Evolutionary conservation across 352 stramenopile species (phyloP).

Genomic region (Phytophthora niederhauseri): DNA sequence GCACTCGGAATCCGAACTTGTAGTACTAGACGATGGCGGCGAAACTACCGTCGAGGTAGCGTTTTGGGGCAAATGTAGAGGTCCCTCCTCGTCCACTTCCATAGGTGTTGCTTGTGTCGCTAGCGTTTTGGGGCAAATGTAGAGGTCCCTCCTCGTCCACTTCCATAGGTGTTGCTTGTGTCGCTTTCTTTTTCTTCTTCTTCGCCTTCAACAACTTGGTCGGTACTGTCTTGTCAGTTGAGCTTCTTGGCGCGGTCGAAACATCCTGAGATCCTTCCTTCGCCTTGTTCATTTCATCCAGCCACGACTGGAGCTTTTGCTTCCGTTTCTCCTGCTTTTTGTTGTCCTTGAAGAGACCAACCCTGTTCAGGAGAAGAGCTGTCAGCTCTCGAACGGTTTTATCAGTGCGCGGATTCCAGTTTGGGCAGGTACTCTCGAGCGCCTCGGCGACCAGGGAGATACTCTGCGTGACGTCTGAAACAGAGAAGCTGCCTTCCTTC

Average conservation of each 20-base stretch:
- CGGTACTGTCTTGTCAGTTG: not conserved
- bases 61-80: not conserved
- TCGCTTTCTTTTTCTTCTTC: not conserved
- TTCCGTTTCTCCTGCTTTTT: constrained; percentile 13
- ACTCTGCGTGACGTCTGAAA: constrained; percentile 6
- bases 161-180: not conserved
- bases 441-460: constrained; percentile 7
- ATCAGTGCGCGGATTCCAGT: constrained; percentile 7
- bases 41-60: not conserved
- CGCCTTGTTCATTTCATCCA: constrained; percentile 11
- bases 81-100: not conserved
- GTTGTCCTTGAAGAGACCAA: constrained; percentile 9
- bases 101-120: not conserved
- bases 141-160: not conserved
- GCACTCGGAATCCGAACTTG: constrained; percentile 1
- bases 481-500: constrained; percentile 9
- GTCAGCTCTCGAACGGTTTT: constrained; percentile 14
- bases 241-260: not conserved
- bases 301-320: constrained; percentile 9
- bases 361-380: constrained; percentile 5
- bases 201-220: not conserved
- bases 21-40: not conserved
- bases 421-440: constrained; percentile 12
- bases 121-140: not conserved
- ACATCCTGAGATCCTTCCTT: not conserved